Base-by-base conservation (phyloP, 2,329 filamentous ascomycete genomes). In the Phyllosticta paracitricarpa region DNA sequence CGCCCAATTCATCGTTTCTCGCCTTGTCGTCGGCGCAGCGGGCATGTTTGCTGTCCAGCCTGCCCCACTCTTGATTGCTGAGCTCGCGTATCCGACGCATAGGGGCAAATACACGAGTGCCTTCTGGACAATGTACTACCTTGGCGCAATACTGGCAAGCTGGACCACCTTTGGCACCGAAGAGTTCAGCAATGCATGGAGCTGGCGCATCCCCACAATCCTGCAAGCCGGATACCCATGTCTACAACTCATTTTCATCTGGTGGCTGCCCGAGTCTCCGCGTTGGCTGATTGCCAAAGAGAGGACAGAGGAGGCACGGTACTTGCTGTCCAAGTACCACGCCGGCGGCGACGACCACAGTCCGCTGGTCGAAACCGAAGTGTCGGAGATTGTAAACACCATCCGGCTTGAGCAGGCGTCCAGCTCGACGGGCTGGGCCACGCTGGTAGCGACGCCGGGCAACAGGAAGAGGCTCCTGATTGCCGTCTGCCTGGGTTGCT, bases 211-310 rank as follows among this genome's bases (percentile, higher is more conserved):
- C 19, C 83, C 82, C 0, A 79, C 79, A 1, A 71, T 84, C 3
- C 68, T 82, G 1, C 83, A 85, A 67, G 76, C 78, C 53, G 63
- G 78, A 4, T 79, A 76, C 12, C 77, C 77, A 14, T 63, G 77
- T 14, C 67, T 74, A 68, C 76, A 81, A 64, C 73, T 82, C 19
- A 60, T 70, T 9, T 71, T 65, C 59, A 65, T 70, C 26, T 69
- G 65, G 65, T 68, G 67, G 56, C 76, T 84, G 4, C 84, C 84
- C 0, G 85, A 87, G 64, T 83, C 79, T 0, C 84, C 84, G 1
- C 77, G 83, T 63, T 86, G 83, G 83, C 73, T 84, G 17, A 78
- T 83, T 58, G 75, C 77, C 57, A 76, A 81, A 35, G 79, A 81
- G 33, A 77, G 79, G 8, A 71, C 76, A 2, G 81, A 83, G 24